phyloP scores from a whole-genome alignment of 495 filamentous ascomycete genomes.

The Xylona heveae region DNA sequence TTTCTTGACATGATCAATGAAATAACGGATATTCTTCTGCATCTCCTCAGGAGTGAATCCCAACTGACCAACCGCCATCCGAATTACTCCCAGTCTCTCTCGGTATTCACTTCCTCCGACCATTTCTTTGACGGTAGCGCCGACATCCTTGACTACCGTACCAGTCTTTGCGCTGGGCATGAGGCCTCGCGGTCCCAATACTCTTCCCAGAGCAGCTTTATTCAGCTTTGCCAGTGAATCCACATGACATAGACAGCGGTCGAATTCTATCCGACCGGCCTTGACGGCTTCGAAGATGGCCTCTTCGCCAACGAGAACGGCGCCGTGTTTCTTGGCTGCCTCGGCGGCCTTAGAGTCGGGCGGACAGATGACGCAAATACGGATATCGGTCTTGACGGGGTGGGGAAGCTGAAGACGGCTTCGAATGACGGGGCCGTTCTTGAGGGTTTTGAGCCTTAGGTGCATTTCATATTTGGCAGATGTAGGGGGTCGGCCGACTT shows the following conservation, averaged over 20 bases:
- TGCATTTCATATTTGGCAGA: constrained; percentile 70
- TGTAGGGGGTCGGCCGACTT: constrained; percentile 62
- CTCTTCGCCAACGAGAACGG: constrained; percentile 64
- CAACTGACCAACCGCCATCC: constrained; percentile 78
- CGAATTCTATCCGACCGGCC: constrained; percentile 58
- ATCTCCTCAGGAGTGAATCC: constrained; percentile 75
- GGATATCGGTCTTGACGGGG: constrained; percentile 63
- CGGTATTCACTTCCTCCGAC: constrained; percentile 71
- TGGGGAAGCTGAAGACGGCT: constrained; percentile 77
- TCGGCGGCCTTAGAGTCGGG: constrained; percentile 44
- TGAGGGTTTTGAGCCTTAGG: constrained; percentile 53
- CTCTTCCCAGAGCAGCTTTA: constrained; percentile 53
- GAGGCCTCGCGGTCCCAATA: constrained; percentile 71
- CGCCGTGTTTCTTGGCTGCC: constrained; percentile 55
- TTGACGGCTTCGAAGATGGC: constrained; percentile 64
- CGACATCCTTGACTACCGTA: constrained; percentile 67
- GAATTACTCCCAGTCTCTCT: constrained; percentile 63
- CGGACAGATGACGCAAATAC: constrained; percentile 74
- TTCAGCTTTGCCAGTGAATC: constrained; percentile 52
- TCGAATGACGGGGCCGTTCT: constrained; percentile 68
- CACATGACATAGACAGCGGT: constrained; percentile 68
- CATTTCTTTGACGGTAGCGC: constrained; percentile 46
- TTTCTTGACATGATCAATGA: constrained; percentile 56
- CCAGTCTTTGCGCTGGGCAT: constrained; percentile 81
- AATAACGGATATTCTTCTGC: constrained; percentile 59